A percentile compares a stretch with the other conserved stretches of the same genome.
Evolutionary conservation across 768 basidiomycete genomes (phyloP).

Genomic region (Leccinum disarticulatum): DNA sequence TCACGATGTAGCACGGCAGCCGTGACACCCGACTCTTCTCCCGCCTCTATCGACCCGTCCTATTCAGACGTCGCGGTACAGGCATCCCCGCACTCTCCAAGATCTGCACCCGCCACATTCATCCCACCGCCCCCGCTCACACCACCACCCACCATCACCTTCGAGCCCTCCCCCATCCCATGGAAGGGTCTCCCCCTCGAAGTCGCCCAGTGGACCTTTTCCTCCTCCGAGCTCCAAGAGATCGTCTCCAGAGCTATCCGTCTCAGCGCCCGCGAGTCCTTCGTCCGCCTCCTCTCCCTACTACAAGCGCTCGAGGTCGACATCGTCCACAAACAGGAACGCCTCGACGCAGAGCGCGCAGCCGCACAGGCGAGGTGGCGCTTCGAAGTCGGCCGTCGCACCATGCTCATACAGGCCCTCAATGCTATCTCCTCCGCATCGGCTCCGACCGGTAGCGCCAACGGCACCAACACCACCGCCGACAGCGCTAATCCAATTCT

Average conservation of each 20-base stretch:
- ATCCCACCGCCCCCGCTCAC: slow-evolving; percentile 36
- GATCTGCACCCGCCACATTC: slow-evolving; percentile 24
- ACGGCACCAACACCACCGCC: slow-evolving; percentile 5
- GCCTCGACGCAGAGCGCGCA: slow-evolving; percentile 51
- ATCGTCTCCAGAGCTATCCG: slow-evolving; percentile 74
- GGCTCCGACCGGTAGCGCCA: slow-evolving; percentile 5
- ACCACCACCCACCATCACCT: slow-evolving; percentile 52
- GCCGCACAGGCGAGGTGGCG: slow-evolving; percentile 65
- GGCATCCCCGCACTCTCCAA: background rate
- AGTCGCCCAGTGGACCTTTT: slow-evolving; percentile 62
- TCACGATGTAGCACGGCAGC: too few relatives aligned
- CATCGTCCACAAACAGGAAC: slow-evolving; percentile 57
- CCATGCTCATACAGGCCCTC: slow-evolving; percentile 71
- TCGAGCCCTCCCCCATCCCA: slow-evolving; percentile 54
- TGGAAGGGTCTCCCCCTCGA: slow-evolving; percentile 73
- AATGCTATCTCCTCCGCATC: slow-evolving; percentile 46
- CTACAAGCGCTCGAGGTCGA: slow-evolving; percentile 55
- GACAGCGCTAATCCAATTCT: slow-evolving; percentile 41
- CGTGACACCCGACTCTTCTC: background rate
- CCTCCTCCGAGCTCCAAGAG: slow-evolving; percentile 57
- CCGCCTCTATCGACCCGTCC: background rate
- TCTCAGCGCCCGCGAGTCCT: slow-evolving; percentile 64
- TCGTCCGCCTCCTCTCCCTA: slow-evolving; percentile 65
- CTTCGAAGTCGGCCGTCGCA: slow-evolving; percentile 63
- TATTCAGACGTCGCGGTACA: background rate